Percentiles rank a stretch among this genome's conserved stretches.
phyloP scores from a whole-genome alignment of 2,329 filamentous ascomycete species.

The Didymella arachidicola region DNA sequence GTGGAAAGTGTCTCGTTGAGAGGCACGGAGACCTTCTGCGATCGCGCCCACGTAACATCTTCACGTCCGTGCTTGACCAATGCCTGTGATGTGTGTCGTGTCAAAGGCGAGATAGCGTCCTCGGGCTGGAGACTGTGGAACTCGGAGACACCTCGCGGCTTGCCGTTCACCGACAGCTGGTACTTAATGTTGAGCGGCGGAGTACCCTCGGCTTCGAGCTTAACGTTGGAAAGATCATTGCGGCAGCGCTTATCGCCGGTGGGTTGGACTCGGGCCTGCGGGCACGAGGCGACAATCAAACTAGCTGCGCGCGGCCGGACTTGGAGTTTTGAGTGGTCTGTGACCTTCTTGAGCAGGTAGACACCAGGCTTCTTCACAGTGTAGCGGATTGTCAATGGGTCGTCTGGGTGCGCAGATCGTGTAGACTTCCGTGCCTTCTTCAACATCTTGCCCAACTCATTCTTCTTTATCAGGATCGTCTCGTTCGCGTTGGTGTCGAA shows the following conservation, averaged over 20 bases:
- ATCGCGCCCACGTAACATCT: slow-evolving; percentile 81
- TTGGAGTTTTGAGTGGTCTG: slow-evolving; percentile 94
- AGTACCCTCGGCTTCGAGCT: slow-evolving; percentile 83
- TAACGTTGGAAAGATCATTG: slow-evolving; percentile 85
- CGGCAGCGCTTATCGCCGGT: slow-evolving; percentile 76
- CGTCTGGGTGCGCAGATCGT: slow-evolving; percentile 58
- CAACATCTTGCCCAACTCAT: slow-evolving; percentile 77
- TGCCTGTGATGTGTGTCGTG: slow-evolving; percentile 65
- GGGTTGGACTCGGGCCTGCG: slow-evolving; percentile 75
- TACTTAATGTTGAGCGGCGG: slow-evolving; percentile 94
- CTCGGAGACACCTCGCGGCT: slow-evolving; percentile 78
- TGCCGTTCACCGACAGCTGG: slow-evolving; percentile 83
- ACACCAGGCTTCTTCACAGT: slow-evolving; percentile 84
- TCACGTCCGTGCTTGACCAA: slow-evolving; percentile 66
- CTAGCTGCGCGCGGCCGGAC: slow-evolving; percentile 79
- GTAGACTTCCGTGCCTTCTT: slow-evolving; percentile 70
- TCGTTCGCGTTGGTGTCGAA: slow-evolving; percentile 82
- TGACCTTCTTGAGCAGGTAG: slow-evolving; percentile 82
- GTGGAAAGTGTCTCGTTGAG: slow-evolving; percentile 87
- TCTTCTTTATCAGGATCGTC: slow-evolving; percentile 75
- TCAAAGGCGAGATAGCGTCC: slow-evolving; percentile 78
- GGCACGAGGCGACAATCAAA: slow-evolving; percentile 85
- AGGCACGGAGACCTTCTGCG: slow-evolving; percentile 77
- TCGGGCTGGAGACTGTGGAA: slow-evolving; percentile 95
- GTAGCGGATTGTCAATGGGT: slow-evolving; percentile 74